Evolutionary conservation across 345 rosid genomes (phyloP).

Genomic region (Atalantia buxifolia): DNA sequence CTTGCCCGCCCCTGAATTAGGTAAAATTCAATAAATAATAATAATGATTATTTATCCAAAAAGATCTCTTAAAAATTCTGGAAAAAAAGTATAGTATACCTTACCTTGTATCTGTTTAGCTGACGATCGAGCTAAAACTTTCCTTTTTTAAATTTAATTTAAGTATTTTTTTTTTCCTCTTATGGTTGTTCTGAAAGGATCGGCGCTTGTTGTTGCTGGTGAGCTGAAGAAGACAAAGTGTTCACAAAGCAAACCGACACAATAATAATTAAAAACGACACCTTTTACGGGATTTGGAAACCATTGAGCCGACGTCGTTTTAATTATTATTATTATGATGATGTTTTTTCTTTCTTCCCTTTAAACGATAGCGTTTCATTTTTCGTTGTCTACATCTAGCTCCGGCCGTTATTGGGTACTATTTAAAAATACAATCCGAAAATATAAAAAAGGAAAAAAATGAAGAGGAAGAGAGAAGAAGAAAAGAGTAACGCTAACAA

Average conservation of each 20-base stretch:
- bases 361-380: constrained; percentile 19
- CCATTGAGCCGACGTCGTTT: not conserved
- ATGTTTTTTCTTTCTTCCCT: too few species aligned
- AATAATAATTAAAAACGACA: constrained; percentile 19
- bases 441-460: not conserved
- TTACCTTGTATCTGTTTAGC: not conserved
- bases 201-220: constrained; percentile 29
- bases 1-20: constrained; percentile 23
- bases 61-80: not conserved
- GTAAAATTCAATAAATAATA: not conserved
- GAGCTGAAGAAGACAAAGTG: constrained; percentile 34
- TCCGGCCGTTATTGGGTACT: not conserved
- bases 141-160: too few species aligned
- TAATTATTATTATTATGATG: not conserved
- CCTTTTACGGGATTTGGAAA: constrained; percentile 4
- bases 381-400: not conserved
- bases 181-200: constrained; percentile 23
- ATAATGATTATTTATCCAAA: not conserved
- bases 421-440: not conserved
- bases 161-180: not conserved
- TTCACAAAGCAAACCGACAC: constrained; percentile 6
- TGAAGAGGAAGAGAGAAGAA: constrained; percentile 32
- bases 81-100: not conserved
- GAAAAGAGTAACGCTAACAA: constrained; percentile 14
- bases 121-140: constrained; percentile 9